A percentile compares a stretch with the other conserved stretches of the same genome.
phyloP scores from a whole-genome alignment of 306 rosid genomes.

The Quillaja saponaria region DNA sequence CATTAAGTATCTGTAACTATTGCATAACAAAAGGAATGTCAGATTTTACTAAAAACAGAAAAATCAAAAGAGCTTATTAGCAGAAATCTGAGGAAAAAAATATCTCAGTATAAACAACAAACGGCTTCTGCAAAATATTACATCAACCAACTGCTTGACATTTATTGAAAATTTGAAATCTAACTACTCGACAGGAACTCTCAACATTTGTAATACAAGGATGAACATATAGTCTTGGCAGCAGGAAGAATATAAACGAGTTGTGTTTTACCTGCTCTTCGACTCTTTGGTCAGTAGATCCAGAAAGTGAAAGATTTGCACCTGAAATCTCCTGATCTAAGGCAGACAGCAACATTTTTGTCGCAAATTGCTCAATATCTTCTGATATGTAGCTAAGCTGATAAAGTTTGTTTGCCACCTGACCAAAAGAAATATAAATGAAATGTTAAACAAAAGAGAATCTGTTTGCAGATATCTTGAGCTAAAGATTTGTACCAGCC shows the following conservation, averaged over 20 bases:
- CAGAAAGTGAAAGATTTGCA: conserved; percentile 52
- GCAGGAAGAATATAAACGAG: conserved; percentile 23
- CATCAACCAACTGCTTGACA: conserved; percentile 2
- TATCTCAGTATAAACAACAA: no score
- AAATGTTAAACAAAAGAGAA: conserved; percentile 9
- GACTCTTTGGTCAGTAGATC: conserved; percentile 47
- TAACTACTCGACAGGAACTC: conserved; percentile 28
- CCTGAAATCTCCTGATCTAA: conserved; percentile 52
- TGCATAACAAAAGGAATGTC: no score
- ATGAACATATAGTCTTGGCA: conserved; percentile 22
- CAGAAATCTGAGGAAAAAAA: no score
- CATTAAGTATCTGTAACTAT: no score
- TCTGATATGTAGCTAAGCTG: conserved; percentile 78
- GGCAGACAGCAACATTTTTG: conserved; percentile 71
- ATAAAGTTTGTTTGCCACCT: conserved; percentile 98
- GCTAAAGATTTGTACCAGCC: conserved; percentile 68
- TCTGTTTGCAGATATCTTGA: conserved; percentile 11
- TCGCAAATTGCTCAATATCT: conserved; percentile 76
- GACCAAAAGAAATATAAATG: conserved; percentile 26
- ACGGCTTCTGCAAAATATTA: no score
- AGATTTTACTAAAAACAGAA: no score
- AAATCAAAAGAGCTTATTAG: no score
- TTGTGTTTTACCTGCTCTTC: conserved; percentile 46
- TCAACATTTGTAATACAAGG: conserved; percentile 8
- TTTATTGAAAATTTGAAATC: neutral